Evolutionary conservation across 108 stramenopile genomes (phyloP), one percentile per base, ranked within the genome.

Genomic region (Nitzschia palea): DNA sequence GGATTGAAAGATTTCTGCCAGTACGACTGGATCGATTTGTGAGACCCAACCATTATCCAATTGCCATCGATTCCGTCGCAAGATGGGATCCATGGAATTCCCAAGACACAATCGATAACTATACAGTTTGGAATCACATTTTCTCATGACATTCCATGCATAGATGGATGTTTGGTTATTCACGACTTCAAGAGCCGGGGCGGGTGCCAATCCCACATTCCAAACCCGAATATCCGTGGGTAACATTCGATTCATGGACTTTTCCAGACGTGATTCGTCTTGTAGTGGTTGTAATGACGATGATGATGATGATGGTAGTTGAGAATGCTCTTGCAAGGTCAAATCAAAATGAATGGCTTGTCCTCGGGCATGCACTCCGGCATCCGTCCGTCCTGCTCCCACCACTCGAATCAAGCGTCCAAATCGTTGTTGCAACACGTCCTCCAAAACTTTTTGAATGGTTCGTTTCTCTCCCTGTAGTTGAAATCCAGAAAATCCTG

Each of bases 301-400:
- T 53, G 10, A 17, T 59, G 48, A 32, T 6, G 31, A 28, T 55
- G 51, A n/a, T n/a, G n/a, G n/a, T n/a, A n/a, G n/a, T n/a, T n/a
- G n/a, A 10, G 8, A 8, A 31, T 30, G 61, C 54, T 76, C 53
- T 51, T 71, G 42, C 30, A 3, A 44, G 62, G 22, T 55, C 54
- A 93, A 74, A 71, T 93, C 92, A 64, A 93, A 93, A 75, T 93
- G 92, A 66, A 90, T 68, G 0, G 92, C 92, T 72, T 93, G 92
- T 33, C 89, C 92, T 20, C 92, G 77, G 5, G 88, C 87, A 75
- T 90, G 89, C 1, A 93, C 92, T 10, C 89, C 89, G 1, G 89
- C 76, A 74, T 93, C 92, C 1, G 92, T 93, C 29, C 92, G 72
- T n/a, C 87, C 77, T 0, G 92, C 87, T 14, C 85, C 92, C 6